Percentiles rank a stretch among this genome's conserved stretches.
Evolutionary conservation across 164 flowering plant species (phyloP).

Genomic region (Annona squamosa): DNA sequence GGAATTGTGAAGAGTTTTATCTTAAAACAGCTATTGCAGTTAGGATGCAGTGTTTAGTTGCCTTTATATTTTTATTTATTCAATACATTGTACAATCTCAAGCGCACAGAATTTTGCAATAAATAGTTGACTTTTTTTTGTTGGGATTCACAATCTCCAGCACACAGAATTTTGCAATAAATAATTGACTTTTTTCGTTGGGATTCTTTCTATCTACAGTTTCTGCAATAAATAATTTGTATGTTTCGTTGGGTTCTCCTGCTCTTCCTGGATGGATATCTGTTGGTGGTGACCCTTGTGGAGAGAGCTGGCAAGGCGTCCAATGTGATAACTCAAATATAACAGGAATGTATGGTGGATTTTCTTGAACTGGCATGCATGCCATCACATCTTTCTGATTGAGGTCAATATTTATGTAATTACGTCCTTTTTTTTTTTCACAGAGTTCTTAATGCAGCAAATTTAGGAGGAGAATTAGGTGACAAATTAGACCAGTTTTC

Average conservation of each 20-base stretch:
- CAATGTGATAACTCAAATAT: constrained; percentile 65
- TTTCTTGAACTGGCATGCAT: neutral
- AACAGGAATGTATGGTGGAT: constrained; percentile 49
- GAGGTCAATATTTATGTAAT: neutral
- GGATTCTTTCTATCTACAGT: constrained; percentile 26
- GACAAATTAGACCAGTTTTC: constrained; percentile 53
- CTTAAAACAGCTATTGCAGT: neutral
- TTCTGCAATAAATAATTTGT: constrained; percentile 54
- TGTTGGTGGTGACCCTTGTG: constrained; percentile 85
- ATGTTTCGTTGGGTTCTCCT: constrained; percentile 55
- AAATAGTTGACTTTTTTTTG: neutral
- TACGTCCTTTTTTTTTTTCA: constrained; percentile 7
- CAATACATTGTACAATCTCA: neutral
- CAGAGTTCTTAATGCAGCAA: constrained; percentile 69
- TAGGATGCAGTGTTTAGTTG: neutral
- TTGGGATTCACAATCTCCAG: neutral
- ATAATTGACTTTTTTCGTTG: neutral
- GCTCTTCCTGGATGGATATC: constrained; percentile 65
- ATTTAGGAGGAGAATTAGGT: constrained; percentile 76
- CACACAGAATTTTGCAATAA: neutral
- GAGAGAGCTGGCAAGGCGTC: constrained; percentile 79
- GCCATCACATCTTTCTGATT: neutral
- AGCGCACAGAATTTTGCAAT: neutral
- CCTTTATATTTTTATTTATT: neutral
- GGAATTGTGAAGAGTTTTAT: neutral